phyloP scores from a whole-genome alignment of 176 grass and related monocot species.

The Lolium multiflorum region DNA sequence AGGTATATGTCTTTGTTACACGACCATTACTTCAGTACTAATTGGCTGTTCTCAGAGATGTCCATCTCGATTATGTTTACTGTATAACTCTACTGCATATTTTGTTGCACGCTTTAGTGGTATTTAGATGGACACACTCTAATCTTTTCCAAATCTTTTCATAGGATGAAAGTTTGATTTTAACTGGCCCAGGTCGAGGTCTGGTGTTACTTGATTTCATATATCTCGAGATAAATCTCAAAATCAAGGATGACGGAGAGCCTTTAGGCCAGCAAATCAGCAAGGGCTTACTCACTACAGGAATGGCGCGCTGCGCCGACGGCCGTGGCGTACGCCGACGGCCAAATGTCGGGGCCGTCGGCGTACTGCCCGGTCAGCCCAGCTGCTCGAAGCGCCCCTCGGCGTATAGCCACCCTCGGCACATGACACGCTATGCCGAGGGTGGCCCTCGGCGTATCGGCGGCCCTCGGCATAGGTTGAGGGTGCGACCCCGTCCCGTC shows the following conservation, averaged over 20 bases:
- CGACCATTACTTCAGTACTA: background rate
- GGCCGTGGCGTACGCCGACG: too few relatives aligned
- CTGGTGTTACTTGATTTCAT: constrained; percentile 5
- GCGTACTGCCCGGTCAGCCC: too few relatives aligned
- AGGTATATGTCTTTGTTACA: background rate
- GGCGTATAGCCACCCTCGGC: too few relatives aligned
- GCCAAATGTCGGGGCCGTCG: too few relatives aligned
- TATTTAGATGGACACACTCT: background rate
- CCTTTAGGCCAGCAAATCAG: background rate
- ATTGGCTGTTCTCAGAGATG: background rate
- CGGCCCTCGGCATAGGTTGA: too few relatives aligned
- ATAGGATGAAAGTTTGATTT: background rate
- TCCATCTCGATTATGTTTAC: background rate
- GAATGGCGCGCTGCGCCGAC: too few relatives aligned
- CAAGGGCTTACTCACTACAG: background rate
- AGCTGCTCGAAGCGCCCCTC: too few relatives aligned
- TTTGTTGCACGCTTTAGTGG: background rate
- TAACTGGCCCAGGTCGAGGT: too few relatives aligned
- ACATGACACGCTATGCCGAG: too few relatives aligned
- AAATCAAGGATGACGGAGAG: background rate
- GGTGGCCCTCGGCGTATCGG: too few relatives aligned
- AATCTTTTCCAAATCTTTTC: background rate
- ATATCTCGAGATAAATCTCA: background rate
- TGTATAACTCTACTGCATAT: background rate
- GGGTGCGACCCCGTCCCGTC: too few relatives aligned